A percentile compares a stretch with the other conserved stretches of the same genome.
Conservation (phyloP, 75 land plant genomes). For the Sequoiadendron giganteum region DNA sequence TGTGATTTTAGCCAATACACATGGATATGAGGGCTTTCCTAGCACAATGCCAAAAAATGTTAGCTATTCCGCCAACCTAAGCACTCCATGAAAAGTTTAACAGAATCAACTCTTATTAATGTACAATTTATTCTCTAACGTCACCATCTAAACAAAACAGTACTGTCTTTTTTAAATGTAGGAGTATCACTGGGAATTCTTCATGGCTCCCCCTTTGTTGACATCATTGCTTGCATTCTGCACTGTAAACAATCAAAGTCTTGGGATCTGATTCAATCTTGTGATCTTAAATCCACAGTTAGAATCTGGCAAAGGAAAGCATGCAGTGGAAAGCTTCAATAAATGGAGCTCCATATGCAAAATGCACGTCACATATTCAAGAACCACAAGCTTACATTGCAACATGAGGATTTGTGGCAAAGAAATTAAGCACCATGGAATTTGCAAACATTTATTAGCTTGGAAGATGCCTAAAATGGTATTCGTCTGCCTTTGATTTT, state of each 20-base stretch:
- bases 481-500: not conserved
- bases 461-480: not conserved
- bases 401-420: not conserved
- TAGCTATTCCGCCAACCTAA: not conserved
- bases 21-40: not conserved
- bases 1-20: not conserved
- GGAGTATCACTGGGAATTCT: not conserved
- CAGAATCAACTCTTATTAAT: not conserved
- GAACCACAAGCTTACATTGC: not conserved
- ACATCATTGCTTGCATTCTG: not conserved
- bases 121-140: not conserved
- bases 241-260: not conserved
- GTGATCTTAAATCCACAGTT: not conserved
- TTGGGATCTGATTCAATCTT: slow-evolving; percentile 4
- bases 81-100: not conserved
- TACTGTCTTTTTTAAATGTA: not conserved
- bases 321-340: not conserved
- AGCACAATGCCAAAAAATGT: not conserved
- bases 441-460: not conserved
- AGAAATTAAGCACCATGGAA: not conserved
- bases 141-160: not conserved
- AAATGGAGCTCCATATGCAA: not conserved
- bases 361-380: not conserved
- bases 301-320: not conserved
- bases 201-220: too few species aligned